These are phyloP conservation scores for Fusarium secorum DNA, from an alignment of 2,329 filamentous ascomycete genomes.

Conservation along the genomic window DNA sequence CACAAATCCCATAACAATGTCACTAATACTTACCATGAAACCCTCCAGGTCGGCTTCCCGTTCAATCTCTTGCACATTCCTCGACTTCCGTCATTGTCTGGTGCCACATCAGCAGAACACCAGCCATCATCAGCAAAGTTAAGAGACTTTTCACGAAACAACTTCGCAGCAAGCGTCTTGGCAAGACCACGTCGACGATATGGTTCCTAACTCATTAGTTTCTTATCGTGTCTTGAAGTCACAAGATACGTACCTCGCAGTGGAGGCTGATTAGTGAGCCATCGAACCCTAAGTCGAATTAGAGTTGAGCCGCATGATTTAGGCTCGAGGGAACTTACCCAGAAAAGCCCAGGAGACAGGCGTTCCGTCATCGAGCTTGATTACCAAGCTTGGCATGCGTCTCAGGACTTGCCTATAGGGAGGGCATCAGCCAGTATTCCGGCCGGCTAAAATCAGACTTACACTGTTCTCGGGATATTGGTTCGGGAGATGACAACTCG, in stretches of 20 bases:
- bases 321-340: slow-evolving; percentile 40
- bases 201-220: slow-evolving; percentile 47
- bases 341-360: slow-evolving; percentile 72
- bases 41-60: slow-evolving; percentile 62
- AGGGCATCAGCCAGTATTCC: background rate
- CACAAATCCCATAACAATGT: background rate
- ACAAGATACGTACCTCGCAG: slow-evolving; percentile 55
- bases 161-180: slow-evolving; percentile 65
- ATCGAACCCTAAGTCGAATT: slow-evolving; percentile 56
- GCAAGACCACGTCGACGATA: slow-evolving; percentile 70
- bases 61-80: slow-evolving; percentile 69
- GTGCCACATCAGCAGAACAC: slow-evolving; percentile 70
- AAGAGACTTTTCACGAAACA: slow-evolving; percentile 61
- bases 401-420: slow-evolving; percentile 51
- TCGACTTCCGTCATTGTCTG: slow-evolving; percentile 67
- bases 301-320: background rate
- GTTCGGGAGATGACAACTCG: slow-evolving; percentile 63
- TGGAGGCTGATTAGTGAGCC: slow-evolving; percentile 68
- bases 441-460: slow-evolving; percentile 22
- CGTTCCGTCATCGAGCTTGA: slow-evolving; percentile 56
- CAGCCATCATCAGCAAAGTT: slow-evolving; percentile 59
- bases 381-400: slow-evolving; percentile 55
- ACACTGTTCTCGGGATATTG: slow-evolving; percentile 63
- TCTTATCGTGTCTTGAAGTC: rapidly evolving
- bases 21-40: slow-evolving; percentile 63